These are phyloP conservation scores for Chlamydomonas reinhardtii DNA, from an alignment of 163 green algal genomes.

Conservation along the genomic window DNA sequence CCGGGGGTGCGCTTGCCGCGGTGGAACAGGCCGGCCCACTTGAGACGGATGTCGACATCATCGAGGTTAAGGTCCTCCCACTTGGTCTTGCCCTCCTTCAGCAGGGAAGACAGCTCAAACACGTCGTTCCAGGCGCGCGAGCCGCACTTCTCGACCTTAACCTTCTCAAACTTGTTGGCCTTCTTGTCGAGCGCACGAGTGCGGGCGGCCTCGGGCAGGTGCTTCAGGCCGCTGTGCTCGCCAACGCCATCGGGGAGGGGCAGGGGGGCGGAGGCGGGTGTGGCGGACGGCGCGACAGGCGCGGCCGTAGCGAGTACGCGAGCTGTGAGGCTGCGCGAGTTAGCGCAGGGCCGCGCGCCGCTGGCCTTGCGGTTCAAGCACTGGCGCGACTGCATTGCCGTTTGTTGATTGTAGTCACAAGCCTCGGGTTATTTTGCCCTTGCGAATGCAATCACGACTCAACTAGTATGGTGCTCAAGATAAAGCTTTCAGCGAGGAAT, in stretches of 20 bases:
- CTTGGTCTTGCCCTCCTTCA: conserved; percentile 81
- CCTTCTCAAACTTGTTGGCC: conserved; percentile 88
- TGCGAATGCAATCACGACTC: too few relatives aligned
- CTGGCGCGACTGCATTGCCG: too few relatives aligned
- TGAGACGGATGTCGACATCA: conserved; percentile 95
- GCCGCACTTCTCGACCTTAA: conserved; percentile 86
- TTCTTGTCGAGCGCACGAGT: conserved; percentile 78
- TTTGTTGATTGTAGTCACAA: too few relatives aligned
- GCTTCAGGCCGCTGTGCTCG: conserved; percentile 68
- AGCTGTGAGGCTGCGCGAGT: neutral
- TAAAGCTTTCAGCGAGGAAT: too few relatives aligned
- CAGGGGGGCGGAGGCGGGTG: neutral
- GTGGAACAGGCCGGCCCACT: conserved; percentile 99
- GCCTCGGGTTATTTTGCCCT: too few relatives aligned
- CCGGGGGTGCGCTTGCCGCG: conserved; percentile 91
- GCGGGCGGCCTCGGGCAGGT: conserved; percentile 73
- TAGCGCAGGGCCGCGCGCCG: too few relatives aligned
- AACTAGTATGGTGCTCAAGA: too few relatives aligned
- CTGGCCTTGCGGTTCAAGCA: too few relatives aligned
- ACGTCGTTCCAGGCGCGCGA: conserved; percentile 85
- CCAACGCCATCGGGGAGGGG: neutral
- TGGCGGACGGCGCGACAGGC: neutral
- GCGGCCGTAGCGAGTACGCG: neutral
- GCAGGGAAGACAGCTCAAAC: conserved; percentile 73
- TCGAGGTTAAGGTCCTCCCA: conserved; percentile 92